Evolutionary conservation across 2,329 filamentous ascomycete genomes (phyloP).

Genomic region (Pezicula neosporulosa): DNA sequence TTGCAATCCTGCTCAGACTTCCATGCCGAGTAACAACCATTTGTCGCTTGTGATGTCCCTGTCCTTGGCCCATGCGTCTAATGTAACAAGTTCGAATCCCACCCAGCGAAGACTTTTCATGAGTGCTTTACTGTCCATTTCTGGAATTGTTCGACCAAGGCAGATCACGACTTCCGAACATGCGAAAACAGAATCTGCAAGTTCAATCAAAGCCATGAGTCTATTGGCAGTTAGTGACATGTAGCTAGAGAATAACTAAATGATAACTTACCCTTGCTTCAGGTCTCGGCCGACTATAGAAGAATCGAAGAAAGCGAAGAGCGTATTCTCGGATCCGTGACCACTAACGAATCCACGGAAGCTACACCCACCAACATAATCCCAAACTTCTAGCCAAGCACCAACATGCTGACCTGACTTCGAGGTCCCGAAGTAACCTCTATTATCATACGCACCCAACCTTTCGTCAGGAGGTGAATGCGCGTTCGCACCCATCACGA

Average conservation of each 20-base stretch:
- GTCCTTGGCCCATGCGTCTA: conserved; percentile 69
- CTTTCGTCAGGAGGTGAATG: conserved; percentile 30
- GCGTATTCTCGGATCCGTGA: conserved; percentile 63
- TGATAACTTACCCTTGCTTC: conserved; percentile 73
- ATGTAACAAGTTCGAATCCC: conserved; percentile 78
- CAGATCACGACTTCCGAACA: conserved; percentile 79
- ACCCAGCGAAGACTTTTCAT: conserved; percentile 89
- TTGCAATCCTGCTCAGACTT: conserved; percentile 51
- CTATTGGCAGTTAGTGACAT: conserved; percentile 41
- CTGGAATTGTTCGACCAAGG: conserved; percentile 67
- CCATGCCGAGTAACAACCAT: conserved; percentile 89
- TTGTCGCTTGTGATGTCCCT: conserved; percentile 66
- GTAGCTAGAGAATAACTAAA: conserved; percentile 4
- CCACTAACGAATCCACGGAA: conserved; percentile 84
- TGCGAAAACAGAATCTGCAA: conserved; percentile 72
- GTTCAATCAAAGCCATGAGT: conserved; percentile 85
- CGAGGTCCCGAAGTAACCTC: conserved; percentile 19
- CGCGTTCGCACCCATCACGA: conserved; percentile 75
- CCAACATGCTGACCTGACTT: conserved; percentile 20
- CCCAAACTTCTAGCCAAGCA: conserved; percentile 39
- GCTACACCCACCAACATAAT: conserved; percentile 78
- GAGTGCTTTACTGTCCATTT: conserved; percentile 60
- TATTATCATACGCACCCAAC: conserved; percentile 17
- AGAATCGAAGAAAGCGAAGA: conserved; percentile 87
- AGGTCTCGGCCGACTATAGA: conserved; percentile 70